Evolutionary conservation across 164 flowering plant genomes (phyloP).

Genomic region (Sextonia rubra): DNA sequence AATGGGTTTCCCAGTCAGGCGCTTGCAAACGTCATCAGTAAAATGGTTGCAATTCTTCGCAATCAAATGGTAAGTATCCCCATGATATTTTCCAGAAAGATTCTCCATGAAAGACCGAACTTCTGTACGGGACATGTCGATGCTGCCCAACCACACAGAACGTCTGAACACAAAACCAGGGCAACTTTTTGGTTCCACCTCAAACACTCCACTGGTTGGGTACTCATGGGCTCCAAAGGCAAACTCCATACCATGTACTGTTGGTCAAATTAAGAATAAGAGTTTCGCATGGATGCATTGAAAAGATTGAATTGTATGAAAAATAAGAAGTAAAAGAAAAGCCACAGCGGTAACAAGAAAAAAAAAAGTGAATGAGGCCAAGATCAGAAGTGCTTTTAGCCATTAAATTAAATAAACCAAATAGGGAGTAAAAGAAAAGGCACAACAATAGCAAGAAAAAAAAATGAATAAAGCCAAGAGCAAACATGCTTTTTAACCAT

Average conservation of each 20-base stretch:
- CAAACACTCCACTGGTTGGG: constrained; percentile 85
- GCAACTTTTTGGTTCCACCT: constrained; percentile 89
- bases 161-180: constrained; percentile 85
- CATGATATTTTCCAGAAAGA: constrained; percentile 62
- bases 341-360: not conserved
- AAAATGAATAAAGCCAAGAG: too few species aligned
- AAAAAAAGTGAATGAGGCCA: not conserved
- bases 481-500: too few species aligned
- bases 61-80: constrained; percentile 86
- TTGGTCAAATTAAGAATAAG: constrained; percentile 1
- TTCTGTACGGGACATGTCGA: constrained; percentile 64
- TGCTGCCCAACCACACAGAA: constrained; percentile 68
- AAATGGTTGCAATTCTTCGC: constrained; percentile 96
- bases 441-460: not conserved
- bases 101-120: constrained; percentile 69
- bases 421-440: not conserved
- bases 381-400: not conserved
- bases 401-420: not conserved
- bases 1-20: constrained; percentile 70
- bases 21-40: constrained; percentile 67
- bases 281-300: not conserved
- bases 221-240: constrained; percentile 94
- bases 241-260: constrained; percentile 87
- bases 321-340: not conserved
- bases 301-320: not conserved